A percentile compares a stretch with the other conserved stretches of the same genome.
phyloP scores from a whole-genome alignment of 768 basidiomycete genomes.

The Tylopilus subfusipes region DNA sequence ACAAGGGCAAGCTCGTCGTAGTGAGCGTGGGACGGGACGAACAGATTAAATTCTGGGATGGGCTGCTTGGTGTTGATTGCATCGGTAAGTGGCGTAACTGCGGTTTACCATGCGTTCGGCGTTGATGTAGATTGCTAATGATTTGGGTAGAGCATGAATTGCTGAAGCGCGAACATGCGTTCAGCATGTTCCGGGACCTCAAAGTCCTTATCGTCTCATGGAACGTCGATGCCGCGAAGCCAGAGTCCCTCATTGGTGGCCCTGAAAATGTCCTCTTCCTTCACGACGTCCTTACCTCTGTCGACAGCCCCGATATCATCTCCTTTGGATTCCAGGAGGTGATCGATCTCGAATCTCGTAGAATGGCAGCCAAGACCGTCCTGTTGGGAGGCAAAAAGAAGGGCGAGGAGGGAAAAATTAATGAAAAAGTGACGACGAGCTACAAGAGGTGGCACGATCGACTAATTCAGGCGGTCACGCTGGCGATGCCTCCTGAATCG shows the following conservation, averaged over 20 bases:
- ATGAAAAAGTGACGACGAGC: constrained; percentile 80
- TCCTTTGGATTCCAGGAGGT: constrained; percentile 95
- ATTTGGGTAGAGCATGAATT: constrained; percentile 63
- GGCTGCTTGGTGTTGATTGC: constrained; percentile 79
- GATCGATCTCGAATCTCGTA: constrained; percentile 91
- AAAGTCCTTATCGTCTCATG: constrained; percentile 81
- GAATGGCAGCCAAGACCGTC: constrained; percentile 89
- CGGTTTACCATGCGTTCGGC: background rate
- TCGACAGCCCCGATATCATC: constrained; percentile 81
- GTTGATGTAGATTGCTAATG: background rate
- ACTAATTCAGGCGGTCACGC: constrained; percentile 65
- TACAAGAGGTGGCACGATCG: constrained; percentile 91
- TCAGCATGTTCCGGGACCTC: constrained; percentile 75
- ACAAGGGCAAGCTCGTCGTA: constrained; percentile 64
- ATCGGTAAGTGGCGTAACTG: constrained; percentile 56
- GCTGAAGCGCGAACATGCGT: constrained; percentile 67
- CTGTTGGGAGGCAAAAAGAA: constrained; percentile 72
- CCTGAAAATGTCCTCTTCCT: constrained; percentile 76
- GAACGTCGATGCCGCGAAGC: constrained; percentile 90
- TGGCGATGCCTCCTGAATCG: constrained; percentile 67
- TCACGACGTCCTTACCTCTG: constrained; percentile 67
- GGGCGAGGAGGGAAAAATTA: constrained; percentile 45
- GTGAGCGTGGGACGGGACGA: constrained; percentile 75
- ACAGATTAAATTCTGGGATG: constrained; percentile 82
- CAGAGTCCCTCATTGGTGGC: constrained; percentile 65